Evolutionary conservation across 2,329 filamentous ascomycete genomes (phyloP).

Genomic region (Sclerotinia spermophila): DNA sequence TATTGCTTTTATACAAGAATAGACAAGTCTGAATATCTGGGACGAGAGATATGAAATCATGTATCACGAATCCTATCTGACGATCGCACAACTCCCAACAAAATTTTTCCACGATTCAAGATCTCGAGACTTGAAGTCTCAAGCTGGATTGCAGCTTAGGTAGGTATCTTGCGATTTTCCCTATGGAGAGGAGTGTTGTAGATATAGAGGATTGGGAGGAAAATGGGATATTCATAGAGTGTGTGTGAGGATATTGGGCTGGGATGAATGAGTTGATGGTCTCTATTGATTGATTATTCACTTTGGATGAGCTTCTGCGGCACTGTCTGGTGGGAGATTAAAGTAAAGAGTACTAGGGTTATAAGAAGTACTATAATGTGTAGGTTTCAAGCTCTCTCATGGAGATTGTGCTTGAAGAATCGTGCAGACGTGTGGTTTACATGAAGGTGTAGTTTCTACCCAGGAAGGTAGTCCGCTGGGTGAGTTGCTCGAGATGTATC

Average conservation of each 20-base stretch:
- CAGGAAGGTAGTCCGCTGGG: background rate
- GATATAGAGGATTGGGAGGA: background rate
- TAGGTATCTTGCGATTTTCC: background rate
- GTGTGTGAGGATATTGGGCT: fast-evolving
- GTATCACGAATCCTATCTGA: background rate
- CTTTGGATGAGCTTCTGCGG: background rate
- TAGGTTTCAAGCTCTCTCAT: background rate
- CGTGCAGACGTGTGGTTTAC: fast-evolving
- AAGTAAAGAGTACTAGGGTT: fast-evolving
- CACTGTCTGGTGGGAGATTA: background rate
- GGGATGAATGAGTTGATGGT: fast-evolving
- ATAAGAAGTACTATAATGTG: background rate
- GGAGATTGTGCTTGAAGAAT: fast-evolving
- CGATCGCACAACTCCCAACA: fast-evolving
- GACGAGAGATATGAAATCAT: background rate
- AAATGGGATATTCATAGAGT: background rate
- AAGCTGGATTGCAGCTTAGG: background rate
- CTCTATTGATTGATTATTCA: background rate
- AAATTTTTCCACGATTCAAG: fast-evolving
- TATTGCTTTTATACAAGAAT: no score
- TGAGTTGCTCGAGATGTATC: background rate
- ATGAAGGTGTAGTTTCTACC: background rate
- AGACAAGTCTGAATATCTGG: no score
- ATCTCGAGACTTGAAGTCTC: fast-evolving
- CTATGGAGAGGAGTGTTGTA: fast-evolving